Percentiles rank a stretch among this genome's conserved stretches.
These are phyloP conservation scores for Suillus plorans DNA, from an alignment of 768 basidiomycete genomes.

Conservation along the genomic window DNA sequence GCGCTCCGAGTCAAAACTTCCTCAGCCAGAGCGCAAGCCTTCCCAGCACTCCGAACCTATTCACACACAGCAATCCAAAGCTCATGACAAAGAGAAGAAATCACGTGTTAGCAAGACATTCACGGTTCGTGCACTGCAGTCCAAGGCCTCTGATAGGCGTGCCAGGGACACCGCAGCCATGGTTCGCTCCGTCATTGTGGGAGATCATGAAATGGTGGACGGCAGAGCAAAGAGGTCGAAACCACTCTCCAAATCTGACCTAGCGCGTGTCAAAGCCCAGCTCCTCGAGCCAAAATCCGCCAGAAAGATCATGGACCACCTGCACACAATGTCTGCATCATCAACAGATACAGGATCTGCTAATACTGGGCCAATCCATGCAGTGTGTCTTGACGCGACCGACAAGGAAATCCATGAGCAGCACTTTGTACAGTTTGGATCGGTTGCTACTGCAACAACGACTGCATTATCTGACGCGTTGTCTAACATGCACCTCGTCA, in stretches of 20 bases:
- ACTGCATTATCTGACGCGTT: slow-evolving; percentile 51
- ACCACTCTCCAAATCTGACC: slow-evolving; percentile 45
- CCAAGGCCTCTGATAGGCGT: slow-evolving; percentile 49
- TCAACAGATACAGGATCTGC: slow-evolving; percentile 11
- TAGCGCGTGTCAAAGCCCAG: slow-evolving; percentile 66
- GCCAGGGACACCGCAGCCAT: slow-evolving; percentile 64
- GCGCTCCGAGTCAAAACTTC: slow-evolving; percentile 32
- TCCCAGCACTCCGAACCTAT: slow-evolving; percentile 8
- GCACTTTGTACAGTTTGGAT: slow-evolving; percentile 56
- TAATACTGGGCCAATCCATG: slow-evolving; percentile 60
- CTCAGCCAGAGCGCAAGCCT: slow-evolving; percentile 32
- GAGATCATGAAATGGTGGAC: slow-evolving; percentile 36
- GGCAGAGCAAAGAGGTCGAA: slow-evolving; percentile 39
- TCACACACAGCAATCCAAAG: slow-evolving; percentile 29
- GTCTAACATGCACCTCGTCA: slow-evolving; percentile 59
- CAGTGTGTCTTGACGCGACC: slow-evolving; percentile 65
- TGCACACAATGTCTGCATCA: slow-evolving; percentile 54
- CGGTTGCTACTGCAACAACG: slow-evolving; percentile 48
- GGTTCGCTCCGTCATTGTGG: slow-evolving; percentile 69
- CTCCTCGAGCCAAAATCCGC: slow-evolving; percentile 67
- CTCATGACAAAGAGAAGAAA: slow-evolving; percentile 42
- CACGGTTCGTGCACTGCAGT: slow-evolving; percentile 29
- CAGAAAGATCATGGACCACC: slow-evolving; percentile 68
- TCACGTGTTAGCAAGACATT: slow-evolving; percentile 35
- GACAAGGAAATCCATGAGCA: slow-evolving; percentile 62